Base-by-base conservation (phyloP, 352 stramenopile species). In the Ochromonadaceae sp. region DNA sequence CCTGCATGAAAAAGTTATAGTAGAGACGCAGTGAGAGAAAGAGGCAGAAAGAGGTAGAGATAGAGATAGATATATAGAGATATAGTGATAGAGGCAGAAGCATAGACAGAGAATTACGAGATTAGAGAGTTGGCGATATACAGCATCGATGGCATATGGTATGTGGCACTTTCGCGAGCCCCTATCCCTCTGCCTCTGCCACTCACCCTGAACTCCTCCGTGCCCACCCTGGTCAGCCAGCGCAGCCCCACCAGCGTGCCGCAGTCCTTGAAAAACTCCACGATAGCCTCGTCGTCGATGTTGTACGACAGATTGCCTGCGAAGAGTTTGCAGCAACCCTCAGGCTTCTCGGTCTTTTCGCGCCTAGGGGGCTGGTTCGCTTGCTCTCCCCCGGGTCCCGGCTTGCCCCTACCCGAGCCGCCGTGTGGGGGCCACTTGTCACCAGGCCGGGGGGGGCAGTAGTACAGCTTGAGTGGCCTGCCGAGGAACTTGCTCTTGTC, bases 231-330 rank as follows among this genome's bases (percentile, higher is more conserved):
- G 65, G 79, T 74, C 39, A 88, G 48, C 81, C 81, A 88, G 32
- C 81, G 66, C 15, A 88, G 72, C 42, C 76, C 71, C 59, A 80
- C 82, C 1, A 83, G 75, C 39, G 58, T 74, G 30, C 66, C 65
- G 36, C 46, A 63, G n/a, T 62, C 40, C 46, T 72, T 79, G 69
- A 87, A 88, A 70, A 88, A 87, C 46, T 86, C 84, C 22, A 72
- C 74, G 34, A 87, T 80, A 52, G 71, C 76, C 25, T 87, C 80
- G 67, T 87, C 80, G 68, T 87, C 79, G 59, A 86, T 81, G 43
- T 90, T 80, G 69, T 85, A 90, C 7, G 75, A 79, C 3, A 88
- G 67, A 72, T 90, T 90, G 20, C 81, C 82, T 61, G 86, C 78
- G 49, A 88, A 90, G 0, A 88, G 62, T 59, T 87, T 88, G n/a